These are phyloP conservation scores for Glycyrrhiza uralensis DNA, from an alignment of 306 rosid species.

Conservation along the genomic window DNA sequence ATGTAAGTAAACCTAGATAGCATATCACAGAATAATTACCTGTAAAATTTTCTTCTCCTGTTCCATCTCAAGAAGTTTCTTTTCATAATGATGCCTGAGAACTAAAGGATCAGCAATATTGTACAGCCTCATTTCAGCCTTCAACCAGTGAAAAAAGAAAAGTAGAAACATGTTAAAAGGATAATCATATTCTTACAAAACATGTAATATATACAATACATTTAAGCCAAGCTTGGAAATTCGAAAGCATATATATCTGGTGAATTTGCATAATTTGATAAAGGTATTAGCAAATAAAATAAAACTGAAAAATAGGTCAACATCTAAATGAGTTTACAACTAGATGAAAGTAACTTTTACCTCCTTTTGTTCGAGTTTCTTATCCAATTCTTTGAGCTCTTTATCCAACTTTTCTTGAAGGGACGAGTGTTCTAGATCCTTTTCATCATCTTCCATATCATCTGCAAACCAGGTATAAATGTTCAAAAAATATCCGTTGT, in stretches of 20 bases:
- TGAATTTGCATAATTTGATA: background rate
- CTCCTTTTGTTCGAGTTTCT: constrained; percentile 91
- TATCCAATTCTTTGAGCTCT: constrained; percentile 91
- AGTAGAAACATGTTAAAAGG: background rate
- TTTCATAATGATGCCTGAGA: constrained; percentile 86
- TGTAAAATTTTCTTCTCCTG: constrained; percentile 83
- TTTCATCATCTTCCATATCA: constrained; percentile 63
- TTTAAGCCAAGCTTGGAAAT: background rate
- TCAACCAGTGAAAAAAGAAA: constrained; percentile 28
- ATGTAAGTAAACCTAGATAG: background rate
- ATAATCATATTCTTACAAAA: constrained; percentile 10
- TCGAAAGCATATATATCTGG: background rate
- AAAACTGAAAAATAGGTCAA: background rate
- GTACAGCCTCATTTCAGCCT: constrained; percentile 95
- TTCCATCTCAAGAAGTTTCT: constrained; percentile 61
- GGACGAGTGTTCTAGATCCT: constrained; percentile 89
- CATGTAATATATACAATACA: background rate
- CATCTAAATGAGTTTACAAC: background rate
- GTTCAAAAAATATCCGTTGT: background rate
- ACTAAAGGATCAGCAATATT: constrained; percentile 52
- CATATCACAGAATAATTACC: constrained; percentile 45
- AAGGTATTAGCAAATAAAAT: background rate
- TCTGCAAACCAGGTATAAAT: constrained; percentile 39
- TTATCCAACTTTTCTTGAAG: constrained; percentile 77
- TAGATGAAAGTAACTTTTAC: constrained; percentile 30